phyloP scores from a whole-genome alignment of 176 grass and related monocot species.

The Aegilops speltoides region DNA sequence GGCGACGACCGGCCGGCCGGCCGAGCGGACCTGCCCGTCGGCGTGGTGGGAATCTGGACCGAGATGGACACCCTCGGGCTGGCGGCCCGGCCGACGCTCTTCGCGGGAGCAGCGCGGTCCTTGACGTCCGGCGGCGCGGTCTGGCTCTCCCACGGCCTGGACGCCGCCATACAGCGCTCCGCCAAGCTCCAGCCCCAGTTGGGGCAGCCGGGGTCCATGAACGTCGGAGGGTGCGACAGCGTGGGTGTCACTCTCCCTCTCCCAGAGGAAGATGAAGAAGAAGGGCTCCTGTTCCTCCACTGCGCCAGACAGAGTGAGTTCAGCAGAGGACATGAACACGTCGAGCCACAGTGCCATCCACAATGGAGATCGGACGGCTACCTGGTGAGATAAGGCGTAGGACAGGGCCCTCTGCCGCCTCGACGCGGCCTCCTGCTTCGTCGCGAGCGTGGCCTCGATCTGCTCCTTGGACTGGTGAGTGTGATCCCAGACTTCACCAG shows the following conservation, averaged over 20 bases:
- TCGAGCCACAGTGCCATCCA: background rate
- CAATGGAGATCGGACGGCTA: background rate
- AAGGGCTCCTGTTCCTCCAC: constrained; percentile 71
- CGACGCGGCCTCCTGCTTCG: constrained; percentile 64
- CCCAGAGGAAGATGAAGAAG: constrained; percentile 18
- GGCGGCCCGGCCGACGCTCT: background rate
- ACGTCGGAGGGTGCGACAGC: constrained; percentile 36
- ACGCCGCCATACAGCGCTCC: constrained; percentile 74
- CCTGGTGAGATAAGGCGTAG: constrained; percentile 88
- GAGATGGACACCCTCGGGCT: constrained; percentile 8
- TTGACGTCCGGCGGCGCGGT: background rate
- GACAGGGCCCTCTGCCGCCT: constrained; percentile 68
- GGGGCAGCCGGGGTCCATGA: constrained; percentile 63
- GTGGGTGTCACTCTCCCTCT: constrained; percentile 14
- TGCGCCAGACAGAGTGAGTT: constrained; percentile 30
- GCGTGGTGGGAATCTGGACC: constrained; percentile 30
- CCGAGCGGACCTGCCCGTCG: constrained; percentile 17
- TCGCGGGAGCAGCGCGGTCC: constrained; percentile 11
- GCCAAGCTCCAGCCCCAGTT: constrained; percentile 92
- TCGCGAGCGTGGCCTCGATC: constrained; percentile 42
- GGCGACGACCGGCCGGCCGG: constrained; percentile 29
- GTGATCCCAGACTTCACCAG: constrained; percentile 64
- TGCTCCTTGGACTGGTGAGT: constrained; percentile 79
- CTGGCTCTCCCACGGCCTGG: constrained; percentile 69
- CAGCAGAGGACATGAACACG: background rate